Percentiles rank a stretch among this genome's conserved stretches.
Evolutionary conservation across 768 basidiomycete genomes (phyloP).

Genomic region (Lentinus brumalis): DNA sequence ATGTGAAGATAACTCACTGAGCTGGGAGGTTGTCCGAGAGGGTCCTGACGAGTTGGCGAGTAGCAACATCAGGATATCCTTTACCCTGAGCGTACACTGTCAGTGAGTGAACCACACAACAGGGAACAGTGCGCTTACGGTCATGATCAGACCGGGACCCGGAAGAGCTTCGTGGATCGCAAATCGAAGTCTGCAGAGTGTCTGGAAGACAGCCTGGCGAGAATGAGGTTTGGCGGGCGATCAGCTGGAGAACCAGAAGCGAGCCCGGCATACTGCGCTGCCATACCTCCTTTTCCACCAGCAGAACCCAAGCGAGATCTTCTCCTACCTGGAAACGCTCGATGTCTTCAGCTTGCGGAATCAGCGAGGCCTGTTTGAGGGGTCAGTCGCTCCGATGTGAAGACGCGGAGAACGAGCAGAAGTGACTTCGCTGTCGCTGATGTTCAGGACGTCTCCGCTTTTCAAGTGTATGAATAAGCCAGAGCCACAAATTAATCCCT

Average conservation of each 20-base stretch:
- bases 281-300: slow-evolving; percentile 94
- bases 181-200: slow-evolving; percentile 64
- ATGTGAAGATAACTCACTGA: slow-evolving; percentile 42
- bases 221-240: background rate
- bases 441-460: slow-evolving; percentile 52
- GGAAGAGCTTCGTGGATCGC: slow-evolving; percentile 50
- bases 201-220: slow-evolving; percentile 89
- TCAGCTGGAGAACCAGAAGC: background rate
- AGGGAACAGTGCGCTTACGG: slow-evolving; percentile 46
- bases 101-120: no score
- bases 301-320: slow-evolving; percentile 71
- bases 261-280: background rate
- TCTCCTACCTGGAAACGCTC: slow-evolving; percentile 55
- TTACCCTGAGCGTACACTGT: slow-evolving; percentile 69
- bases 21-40: slow-evolving; percentile 66
- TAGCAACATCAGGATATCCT: slow-evolving; percentile 94
- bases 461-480: slow-evolving; percentile 59
- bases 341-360: slow-evolving; percentile 78
- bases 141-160: slow-evolving; percentile 75
- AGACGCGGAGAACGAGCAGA: background rate
- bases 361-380: slow-evolving; percentile 63
- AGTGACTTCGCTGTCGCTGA: slow-evolving; percentile 61
- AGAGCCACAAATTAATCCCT: slow-evolving; percentile 82
- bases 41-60: slow-evolving; percentile 78
- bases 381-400: background rate